phyloP scores from a whole-genome alignment of 441 rosid genomes.

The Adansonia rubrostipa region DNA sequence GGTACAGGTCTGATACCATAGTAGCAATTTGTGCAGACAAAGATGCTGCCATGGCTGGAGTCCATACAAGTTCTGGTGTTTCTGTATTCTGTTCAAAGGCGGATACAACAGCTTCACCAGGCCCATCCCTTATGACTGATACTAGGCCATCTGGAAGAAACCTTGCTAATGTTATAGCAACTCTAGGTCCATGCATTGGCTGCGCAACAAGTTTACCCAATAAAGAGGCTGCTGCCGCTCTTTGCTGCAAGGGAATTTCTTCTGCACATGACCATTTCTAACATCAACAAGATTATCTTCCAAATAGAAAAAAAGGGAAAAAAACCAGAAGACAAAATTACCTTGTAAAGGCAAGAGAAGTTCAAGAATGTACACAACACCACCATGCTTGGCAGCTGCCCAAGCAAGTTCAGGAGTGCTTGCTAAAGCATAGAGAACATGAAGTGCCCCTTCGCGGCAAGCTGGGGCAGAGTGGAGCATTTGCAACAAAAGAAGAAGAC shows the following conservation, averaged over 20 bases:
- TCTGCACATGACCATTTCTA: constrained; percentile 58
- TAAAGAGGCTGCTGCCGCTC: constrained; percentile 96
- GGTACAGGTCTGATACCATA: constrained; percentile 91
- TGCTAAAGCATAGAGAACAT: constrained; percentile 99
- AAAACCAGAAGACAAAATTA: constrained; percentile 39
- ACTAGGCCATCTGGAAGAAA: constrained; percentile 98
- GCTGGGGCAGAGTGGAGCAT: constrained; percentile 93
- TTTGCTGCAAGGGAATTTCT: constrained; percentile 94
- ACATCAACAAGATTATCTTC: constrained; percentile 33
- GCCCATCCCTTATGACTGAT: constrained; percentile 95
- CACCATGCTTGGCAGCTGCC: constrained; percentile 99
- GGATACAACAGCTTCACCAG: constrained; percentile 97
- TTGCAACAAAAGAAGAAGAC: constrained; percentile 85
- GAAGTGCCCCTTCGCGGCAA: constrained; percentile 96
- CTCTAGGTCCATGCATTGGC: constrained; percentile 99
- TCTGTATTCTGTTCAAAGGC: constrained; percentile 94
- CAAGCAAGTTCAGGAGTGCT: constrained; percentile 99
- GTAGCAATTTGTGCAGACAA: constrained; percentile 95
- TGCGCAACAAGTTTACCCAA: constrained; percentile 97
- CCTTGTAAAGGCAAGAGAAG: constrained; percentile 95
- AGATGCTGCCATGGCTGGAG: constrained; percentile 99
- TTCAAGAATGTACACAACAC: constrained; percentile 94
- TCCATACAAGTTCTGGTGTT: constrained; percentile 99
- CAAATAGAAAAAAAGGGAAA: constrained; percentile 30
- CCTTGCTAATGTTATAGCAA: constrained; percentile 93